A percentile compares a stretch with the other conserved stretches of the same genome.
Evolutionary conservation across 2,329 filamentous ascomycete species (phyloP).

Genomic region (Trichoderma pleuroti): DNA sequence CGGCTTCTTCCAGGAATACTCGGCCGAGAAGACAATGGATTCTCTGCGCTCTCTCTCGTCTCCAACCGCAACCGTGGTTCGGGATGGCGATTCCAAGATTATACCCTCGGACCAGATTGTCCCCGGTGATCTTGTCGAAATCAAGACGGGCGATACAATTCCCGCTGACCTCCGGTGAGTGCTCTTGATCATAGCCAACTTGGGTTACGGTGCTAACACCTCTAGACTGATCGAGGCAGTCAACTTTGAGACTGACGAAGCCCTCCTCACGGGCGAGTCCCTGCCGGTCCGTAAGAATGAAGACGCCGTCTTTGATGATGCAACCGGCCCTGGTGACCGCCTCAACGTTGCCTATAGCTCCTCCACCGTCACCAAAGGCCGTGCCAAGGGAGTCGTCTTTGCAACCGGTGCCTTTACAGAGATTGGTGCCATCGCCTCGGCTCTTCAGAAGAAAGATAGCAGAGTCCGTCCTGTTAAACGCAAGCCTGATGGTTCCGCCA

Average conservation of each 20-base stretch:
- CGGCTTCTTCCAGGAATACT: conserved; percentile 45
- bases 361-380: background rate
- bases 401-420: background rate
- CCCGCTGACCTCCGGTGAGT: background rate
- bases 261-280: background rate
- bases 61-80: conserved; percentile 42
- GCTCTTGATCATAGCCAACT: background rate
- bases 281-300: background rate
- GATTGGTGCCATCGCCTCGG: background rate
- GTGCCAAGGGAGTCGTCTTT: background rate
- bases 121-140: background rate
- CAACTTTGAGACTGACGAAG: background rate
- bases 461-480: background rate
- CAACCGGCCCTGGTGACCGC: background rate
- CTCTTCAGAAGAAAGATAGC: background rate
- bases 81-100: conserved; percentile 38
- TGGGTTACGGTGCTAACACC: background rate
- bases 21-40: conserved; percentile 49
- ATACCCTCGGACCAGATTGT: background rate
- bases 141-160: background rate
- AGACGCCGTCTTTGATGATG: background rate
- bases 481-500: background rate
- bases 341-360: background rate
- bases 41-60: conserved; percentile 43
- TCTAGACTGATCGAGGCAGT: background rate